Evolutionary conservation across 2,329 filamentous ascomycete genomes (phyloP), one percentile per base, ranked within the genome.

Genomic region (Aspergillus costaricaensis): DNA sequence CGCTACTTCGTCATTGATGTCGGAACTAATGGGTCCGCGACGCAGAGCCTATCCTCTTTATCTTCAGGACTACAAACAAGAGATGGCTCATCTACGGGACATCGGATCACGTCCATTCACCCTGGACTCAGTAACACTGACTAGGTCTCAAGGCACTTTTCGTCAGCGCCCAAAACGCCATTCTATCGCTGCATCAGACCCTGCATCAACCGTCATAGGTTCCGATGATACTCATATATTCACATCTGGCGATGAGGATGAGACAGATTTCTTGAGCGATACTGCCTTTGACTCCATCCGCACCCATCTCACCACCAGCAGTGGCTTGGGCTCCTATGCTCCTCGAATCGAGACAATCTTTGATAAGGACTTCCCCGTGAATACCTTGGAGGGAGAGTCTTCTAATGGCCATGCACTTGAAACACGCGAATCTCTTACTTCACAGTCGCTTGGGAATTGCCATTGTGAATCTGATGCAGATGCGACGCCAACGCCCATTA

Each of bases 291-390:
- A 88, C 73, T 88, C 86, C 52, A 77, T 87, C 60, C 85, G 84
- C 60, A 88, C 86, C 9, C 80, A 84, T 66, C 82, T 82, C 55
- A 86, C 84, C 15, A 79, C 80, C 63, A 83, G 81, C 57, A 79
- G 76, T 68, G 82, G 80, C 58, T 82, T 82, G 25, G 82, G 81
- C 44, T 76, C 81, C 61, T 80, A 83, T 67, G 83, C 84, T 47
- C 81, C 85, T 62, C 82, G 82, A 52, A 86, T 88, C 60, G 85
- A 88, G 67, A 86, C 83, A 10, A 86, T 88, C 67, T 88, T 88
- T 71, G 84, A 87, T 71, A 83, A 85, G 68, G 81, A 80, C 54
- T 78, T 77, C 61, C 63, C 72, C 7, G 69, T 75, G 15, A 67
- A 70, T 27, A 53, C 69, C 49, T 74, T 72, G 50, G 79, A 79